phyloP scores from a whole-genome alignment of 116 monocot genomes.

The Dioscorea cayenensis region DNA sequence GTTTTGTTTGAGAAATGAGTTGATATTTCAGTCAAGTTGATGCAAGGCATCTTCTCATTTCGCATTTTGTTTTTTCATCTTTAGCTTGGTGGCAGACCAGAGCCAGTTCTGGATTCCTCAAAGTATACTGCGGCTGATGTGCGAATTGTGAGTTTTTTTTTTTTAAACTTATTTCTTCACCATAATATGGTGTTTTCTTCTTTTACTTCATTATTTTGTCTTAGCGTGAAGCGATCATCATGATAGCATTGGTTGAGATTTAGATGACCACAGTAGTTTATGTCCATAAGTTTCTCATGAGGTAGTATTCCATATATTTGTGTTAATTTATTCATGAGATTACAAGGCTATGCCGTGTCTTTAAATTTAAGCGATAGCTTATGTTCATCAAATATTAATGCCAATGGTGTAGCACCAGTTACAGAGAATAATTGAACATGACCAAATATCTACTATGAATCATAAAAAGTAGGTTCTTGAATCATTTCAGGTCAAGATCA shows the following conservation, averaged over 20 bases:
- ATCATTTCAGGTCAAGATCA: too few species aligned
- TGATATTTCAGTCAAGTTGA: not conserved
- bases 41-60: not conserved
- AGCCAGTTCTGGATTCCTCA: conserved; percentile 53
- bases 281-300: too few species aligned
- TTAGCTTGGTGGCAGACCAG: conserved; percentile 60
- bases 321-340: too few species aligned
- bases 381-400: too few species aligned
- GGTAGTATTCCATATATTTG: too few species aligned
- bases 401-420: too few species aligned
- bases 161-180: not conserved
- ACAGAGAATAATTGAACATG: too few species aligned
- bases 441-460: too few species aligned
- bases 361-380: too few species aligned
- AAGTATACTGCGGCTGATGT: conserved; percentile 92
- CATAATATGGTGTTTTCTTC: not conserved
- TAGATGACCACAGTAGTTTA: too few species aligned
- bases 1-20: not conserved
- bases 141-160: conserved; percentile 71
- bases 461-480: too few species aligned
- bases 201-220: not conserved
- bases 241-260: not conserved
- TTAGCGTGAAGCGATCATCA: not conserved
- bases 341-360: too few species aligned
- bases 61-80: not conserved